Conservation (phyloP, 768 basidiomycete genomes). For the Hygrocybe coccinea region DNA sequence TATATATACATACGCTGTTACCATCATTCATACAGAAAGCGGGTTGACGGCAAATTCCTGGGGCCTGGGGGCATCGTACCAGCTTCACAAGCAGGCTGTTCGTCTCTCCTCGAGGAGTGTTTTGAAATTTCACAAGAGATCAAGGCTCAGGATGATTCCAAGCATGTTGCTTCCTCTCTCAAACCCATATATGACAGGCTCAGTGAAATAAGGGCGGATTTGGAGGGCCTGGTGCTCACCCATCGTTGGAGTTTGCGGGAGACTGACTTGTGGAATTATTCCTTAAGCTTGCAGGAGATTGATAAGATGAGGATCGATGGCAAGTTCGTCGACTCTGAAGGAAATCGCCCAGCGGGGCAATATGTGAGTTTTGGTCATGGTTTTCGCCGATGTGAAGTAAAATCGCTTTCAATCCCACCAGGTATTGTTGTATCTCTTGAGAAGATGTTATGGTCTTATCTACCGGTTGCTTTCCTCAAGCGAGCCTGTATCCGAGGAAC, state of each 20-base stretch:
- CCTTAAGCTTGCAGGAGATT: conserved; percentile 88
- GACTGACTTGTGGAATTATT: conserved; percentile 91
- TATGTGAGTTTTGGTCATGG: conserved; percentile 54
- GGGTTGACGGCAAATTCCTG: conserved; percentile 93
- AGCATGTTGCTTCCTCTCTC: conserved; percentile 77
- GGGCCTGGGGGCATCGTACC: conserved; percentile 89
- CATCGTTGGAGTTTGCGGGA: conserved; percentile 97
- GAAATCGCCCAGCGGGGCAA: conserved; percentile 89
- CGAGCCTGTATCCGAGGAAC: conserved; percentile 95
- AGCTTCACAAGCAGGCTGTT: conserved; percentile 84
- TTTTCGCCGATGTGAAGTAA: not conserved
- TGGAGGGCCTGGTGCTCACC: conserved; percentile 89
- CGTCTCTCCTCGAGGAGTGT: conserved; percentile 90
- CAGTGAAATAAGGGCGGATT: conserved; percentile 74
- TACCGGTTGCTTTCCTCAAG: conserved; percentile 90
- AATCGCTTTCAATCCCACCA: conserved; percentile 24
- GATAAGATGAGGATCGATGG: conserved; percentile 97
- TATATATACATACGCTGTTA: conserved; percentile 10
- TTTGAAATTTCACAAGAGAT: conserved; percentile 96
- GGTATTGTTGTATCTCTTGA: conserved; percentile 88
- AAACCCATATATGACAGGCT: conserved; percentile 94
- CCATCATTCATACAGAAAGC: conserved; percentile 49
- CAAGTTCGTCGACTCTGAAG: conserved; percentile 93
- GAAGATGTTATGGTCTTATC: conserved; percentile 94
- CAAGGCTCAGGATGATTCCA: conserved; percentile 85